These are phyloP conservation scores for Plasmodium fragile DNA, from an alignment of 169 alveolate genomes.

Conservation along the genomic window DNA sequence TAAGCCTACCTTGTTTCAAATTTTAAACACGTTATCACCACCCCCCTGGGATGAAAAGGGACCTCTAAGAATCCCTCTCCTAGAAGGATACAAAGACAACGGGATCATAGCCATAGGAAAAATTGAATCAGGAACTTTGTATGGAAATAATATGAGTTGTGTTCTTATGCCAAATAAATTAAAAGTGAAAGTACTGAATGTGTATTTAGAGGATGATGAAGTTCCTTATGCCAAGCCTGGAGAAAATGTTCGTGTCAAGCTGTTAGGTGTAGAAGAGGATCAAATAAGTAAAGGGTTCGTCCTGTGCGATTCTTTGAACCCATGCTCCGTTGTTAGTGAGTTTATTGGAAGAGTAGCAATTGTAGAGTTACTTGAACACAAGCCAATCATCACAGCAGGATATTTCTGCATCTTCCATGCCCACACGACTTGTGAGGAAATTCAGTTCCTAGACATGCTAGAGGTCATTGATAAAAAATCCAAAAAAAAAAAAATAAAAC, in stretches of 20 bases:
- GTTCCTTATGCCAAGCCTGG: constrained; percentile 93
- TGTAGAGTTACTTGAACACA: constrained; percentile 94
- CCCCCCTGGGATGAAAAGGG: constrained; percentile 88
- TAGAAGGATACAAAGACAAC: constrained; percentile 94
- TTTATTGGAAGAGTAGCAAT: constrained; percentile 93
- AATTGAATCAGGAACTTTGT: constrained; percentile 90
- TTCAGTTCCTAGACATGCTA: constrained; percentile 83
- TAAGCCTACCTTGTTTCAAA: constrained; percentile 90
- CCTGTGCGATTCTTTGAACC: constrained; percentile 92
- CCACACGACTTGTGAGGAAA: constrained; percentile 91
- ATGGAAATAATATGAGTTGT: constrained; percentile 85
- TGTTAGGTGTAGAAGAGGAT: constrained; percentile 94
- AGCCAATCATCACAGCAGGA: constrained; percentile 96
- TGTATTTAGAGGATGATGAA: constrained; percentile 91
- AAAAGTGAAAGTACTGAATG: constrained; percentile 89
- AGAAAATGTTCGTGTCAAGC: constrained; percentile 91
- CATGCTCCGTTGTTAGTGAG: constrained; percentile 93
- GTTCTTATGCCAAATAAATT: constrained; percentile 91
- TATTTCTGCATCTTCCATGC: constrained; percentile 93
- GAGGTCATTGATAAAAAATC: constrained; percentile 85
- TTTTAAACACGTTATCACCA: constrained; percentile 84
- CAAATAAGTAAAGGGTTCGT: constrained; percentile 96
- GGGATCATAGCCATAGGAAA: constrained; percentile 94
- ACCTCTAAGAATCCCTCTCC: constrained; percentile 91
- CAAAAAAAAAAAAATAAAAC: constrained; percentile 86